phyloP scores from a whole-genome alignment of 345 rosid genomes.

The Gossypium stocksii region DNA sequence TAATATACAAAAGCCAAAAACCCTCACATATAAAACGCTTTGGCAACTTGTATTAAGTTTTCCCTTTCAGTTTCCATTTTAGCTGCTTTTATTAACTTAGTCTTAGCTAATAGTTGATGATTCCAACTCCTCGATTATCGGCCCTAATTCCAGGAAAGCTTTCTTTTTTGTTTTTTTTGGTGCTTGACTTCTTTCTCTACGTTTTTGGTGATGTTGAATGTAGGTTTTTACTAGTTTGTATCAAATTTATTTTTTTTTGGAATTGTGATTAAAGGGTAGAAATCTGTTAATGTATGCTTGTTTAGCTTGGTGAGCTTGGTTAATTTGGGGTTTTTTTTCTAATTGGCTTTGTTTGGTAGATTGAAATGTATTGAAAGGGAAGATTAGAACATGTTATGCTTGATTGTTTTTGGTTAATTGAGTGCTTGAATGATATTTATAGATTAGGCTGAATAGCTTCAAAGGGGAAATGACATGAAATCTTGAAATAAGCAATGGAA shows the following conservation, averaged over 20 bases:
- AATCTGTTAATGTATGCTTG: constrained; percentile 15
- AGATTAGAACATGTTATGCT: constrained; percentile 10
- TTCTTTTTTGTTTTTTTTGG: background rate
- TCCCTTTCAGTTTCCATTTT: background rate
- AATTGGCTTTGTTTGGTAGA: background rate
- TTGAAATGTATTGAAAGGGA: constrained; percentile 5
- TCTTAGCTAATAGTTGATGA: background rate
- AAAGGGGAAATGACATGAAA: constrained; percentile 19
- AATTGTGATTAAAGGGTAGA: constrained; percentile 6
- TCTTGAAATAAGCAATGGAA: constrained; percentile 42
- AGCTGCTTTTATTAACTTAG: background rate
- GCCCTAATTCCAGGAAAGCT: constrained; percentile 16
- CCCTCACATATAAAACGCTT: background rate
- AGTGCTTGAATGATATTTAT: background rate
- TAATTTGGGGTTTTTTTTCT: constrained; percentile 3
- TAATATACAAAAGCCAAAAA: background rate
- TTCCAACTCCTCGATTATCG: constrained; percentile 16
- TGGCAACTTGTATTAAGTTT: background rate
- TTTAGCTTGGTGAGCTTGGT: constrained; percentile 15
- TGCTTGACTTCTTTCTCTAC: background rate
- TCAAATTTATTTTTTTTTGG: background rate
- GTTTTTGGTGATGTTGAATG: constrained; percentile 12
- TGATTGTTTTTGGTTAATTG: constrained; percentile 12
- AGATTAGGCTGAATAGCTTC: constrained; percentile 7
- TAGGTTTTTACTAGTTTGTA: background rate